Evolutionary conservation across 257 asterid species (phyloP).

Genomic region (Apocynum venetum): DNA sequence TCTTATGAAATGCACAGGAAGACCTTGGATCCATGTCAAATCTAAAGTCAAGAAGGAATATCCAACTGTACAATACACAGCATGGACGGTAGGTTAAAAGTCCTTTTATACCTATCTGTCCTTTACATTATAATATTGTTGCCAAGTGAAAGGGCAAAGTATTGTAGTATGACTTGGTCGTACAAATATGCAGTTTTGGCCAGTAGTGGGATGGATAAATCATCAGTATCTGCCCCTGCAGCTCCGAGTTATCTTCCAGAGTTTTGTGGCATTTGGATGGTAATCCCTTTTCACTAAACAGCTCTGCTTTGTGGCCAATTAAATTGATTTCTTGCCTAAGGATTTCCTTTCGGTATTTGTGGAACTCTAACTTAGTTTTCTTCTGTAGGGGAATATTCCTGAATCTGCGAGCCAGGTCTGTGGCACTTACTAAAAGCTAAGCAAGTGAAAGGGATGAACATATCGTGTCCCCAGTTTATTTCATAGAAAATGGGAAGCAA

Average conservation of each 20-base stretch:
- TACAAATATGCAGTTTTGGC: constrained; percentile 75
- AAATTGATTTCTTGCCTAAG: not conserved
- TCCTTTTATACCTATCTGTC: not conserved
- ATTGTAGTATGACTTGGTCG: not conserved
- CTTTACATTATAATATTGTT: not conserved
- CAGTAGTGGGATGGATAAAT: constrained; percentile 95
- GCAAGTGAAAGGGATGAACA: constrained; percentile 1
- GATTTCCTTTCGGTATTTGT: not conserved
- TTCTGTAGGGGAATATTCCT: constrained; percentile 69
- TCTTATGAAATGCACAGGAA: constrained; percentile 41
- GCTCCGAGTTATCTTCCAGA: constrained; percentile 81
- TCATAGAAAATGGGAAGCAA: not conserved
- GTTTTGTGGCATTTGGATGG: constrained; percentile 83
- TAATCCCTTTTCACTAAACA: constrained; percentile 17
- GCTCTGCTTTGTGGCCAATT: not conserved
- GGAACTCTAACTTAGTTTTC: not conserved
- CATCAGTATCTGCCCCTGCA: constrained; percentile 87
- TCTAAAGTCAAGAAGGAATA: constrained; percentile 84
- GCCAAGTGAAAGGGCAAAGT: not conserved
- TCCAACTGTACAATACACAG: constrained; percentile 69
- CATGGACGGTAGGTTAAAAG: constrained; percentile 66
- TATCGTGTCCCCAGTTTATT: not conserved
- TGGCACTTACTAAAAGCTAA: constrained; percentile 49
- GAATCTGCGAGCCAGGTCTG: constrained; percentile 69
- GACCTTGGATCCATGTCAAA: constrained; percentile 82